Evolutionary conservation across 139 green algal genomes (phyloP).

Genomic region (Chlamydomonas sp.): DNA sequence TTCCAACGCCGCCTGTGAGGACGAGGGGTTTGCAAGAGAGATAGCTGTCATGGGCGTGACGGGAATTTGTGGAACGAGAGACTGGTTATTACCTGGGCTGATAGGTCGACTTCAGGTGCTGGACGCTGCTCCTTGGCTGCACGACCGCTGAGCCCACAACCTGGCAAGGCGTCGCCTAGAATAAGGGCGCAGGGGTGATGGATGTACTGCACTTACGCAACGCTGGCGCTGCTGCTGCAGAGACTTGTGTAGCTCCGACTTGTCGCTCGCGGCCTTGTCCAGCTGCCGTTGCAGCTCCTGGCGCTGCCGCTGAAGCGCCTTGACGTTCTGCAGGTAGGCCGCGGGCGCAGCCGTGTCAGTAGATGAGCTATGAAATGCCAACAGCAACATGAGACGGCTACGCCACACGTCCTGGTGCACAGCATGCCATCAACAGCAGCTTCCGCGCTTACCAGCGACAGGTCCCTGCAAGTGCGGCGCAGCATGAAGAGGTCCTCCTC

Average conservation of each 20-base stretch:
- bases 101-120: not conserved
- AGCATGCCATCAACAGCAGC: no score
- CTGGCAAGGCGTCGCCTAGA: not conserved
- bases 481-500: no score
- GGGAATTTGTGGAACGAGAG: no score
- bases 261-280: not conserved
- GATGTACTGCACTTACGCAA: constrained; percentile 6
- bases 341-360: not conserved
- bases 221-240: constrained; percentile 2
- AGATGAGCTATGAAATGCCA: no score
- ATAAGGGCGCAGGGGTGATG: not conserved
- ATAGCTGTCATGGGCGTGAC: not conserved
- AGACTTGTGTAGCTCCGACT: constrained; percentile 5
- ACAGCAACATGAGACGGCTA: no score
- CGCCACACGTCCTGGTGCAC: no score
- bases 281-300: constrained; percentile 12
- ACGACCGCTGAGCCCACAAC: not conserved
- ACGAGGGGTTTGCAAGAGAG: not conserved
- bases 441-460: no score
- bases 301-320: not conserved
- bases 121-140: not conserved
- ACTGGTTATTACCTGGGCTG: no score
- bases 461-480: no score
- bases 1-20: constrained; percentile 12
- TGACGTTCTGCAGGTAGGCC: constrained; percentile 3